Base-by-base conservation (phyloP, 192 early-diverging fungal genomes). In the Paraglomus occultum region DNA sequence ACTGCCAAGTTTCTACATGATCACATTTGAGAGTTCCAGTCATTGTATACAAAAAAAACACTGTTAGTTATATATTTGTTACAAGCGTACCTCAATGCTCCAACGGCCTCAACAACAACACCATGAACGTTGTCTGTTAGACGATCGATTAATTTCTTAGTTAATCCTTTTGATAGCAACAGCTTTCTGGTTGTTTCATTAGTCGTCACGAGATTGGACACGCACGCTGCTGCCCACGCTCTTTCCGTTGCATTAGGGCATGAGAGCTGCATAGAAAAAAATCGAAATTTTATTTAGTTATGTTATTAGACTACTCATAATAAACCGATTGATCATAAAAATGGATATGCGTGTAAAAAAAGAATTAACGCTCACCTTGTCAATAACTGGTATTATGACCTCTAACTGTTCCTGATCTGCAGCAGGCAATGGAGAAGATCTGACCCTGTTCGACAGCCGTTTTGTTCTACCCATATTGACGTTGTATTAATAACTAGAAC, bases 211-310 rank as follows among this genome's bases (percentile, higher is more conserved):
- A 97, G 77, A 76, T 94, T 90, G 46, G 91, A 92, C 15, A 92
- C 84, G 65, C 92, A 91, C 39, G 93, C 90, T 14, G 91, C 91
- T 1, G 95, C 92, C 94, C 94, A 97, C 6, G 88, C 87, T 6
- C 93, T 79, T 46, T 97, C 95, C 64, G 85, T 87, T 38, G 85
- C 74, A 62, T 90, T 85, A 43, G 77, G 70, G 2, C 89, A 87
- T 7, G 71, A 73, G 6, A 94, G 81, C 89, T 94, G 3, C 47
- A 48, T n/a, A n/a, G n/a, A 47, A 47, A 61, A 44, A 31, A 31
- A 31, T 31, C 31, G 3, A 31, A 31, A 2, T 31, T 31, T 31
- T 31, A 31, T 31, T 31, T 31, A 31, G 31, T 31, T 3, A 31
- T 31, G 31, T n/a, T n/a, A n/a, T n/a, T n/a, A n/a, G n/a, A n/a